Base-by-base conservation (phyloP, 768 basidiomycete species). In the Suillus americanus region DNA sequence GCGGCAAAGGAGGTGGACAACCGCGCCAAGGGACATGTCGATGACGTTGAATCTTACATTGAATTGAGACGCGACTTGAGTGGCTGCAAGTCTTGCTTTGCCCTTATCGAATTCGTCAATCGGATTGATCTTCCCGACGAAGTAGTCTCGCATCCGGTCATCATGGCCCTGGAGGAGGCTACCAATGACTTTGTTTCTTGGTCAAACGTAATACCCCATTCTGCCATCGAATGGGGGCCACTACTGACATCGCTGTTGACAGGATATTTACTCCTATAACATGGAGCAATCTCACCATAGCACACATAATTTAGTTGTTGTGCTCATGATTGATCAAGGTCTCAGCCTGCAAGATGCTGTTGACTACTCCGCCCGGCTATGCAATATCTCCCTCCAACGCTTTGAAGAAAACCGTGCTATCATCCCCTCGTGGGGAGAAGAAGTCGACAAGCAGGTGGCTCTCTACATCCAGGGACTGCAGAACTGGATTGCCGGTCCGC, bases 191-290 rank as follows among this genome's bases (percentile, higher is more conserved):
- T 85, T 57, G 78, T 87, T 55, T 80, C 80, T 10, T 83, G 82
- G 79, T 81, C 79, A 48, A 83, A 83, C 59, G 82, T 78, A 65
- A 65, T 67, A 46, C 62, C 53, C 7, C 43, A 64, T 20, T 63
- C 60, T 73, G 10, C 33, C 50, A 37, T 62, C 7, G 5, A 18
- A n/a, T 30, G 18, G 0, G 41, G 33, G 18, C 20, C 55, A 66
- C 18, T 59, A 12, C 25, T 59, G 25, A 59, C 3, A 70, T 63
- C 5, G 8, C 6, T 60, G 18, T 14, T 23, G 2, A 5, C 2
- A 90, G 89, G 89, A 91, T 66, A 87, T 90, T 43, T 88, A 89
- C 71, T 91, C 89, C 1, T 92, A 89, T 74, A 90, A 90, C 65
- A 83, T 85, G 54, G 90, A 91, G 71, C 90, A 91, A 73, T 83